Evolutionary conservation across 1,284 basidiomycete species (phyloP).

Genomic region (Sanghuangporus baumii): DNA sequence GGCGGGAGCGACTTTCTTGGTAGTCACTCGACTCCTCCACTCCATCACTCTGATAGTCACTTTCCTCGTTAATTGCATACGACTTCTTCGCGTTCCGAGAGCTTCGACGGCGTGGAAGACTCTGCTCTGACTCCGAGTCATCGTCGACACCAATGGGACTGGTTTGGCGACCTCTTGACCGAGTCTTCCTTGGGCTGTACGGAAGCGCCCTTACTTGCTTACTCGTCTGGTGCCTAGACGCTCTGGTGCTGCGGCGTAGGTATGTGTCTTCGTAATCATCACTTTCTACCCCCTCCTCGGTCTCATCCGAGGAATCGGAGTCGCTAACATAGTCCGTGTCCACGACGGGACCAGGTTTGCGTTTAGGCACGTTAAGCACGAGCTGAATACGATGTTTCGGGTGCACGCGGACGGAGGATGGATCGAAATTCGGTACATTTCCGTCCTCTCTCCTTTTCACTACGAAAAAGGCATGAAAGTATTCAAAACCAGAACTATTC

Average conservation of each 20-base stretch:
- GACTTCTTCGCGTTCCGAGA: neutral
- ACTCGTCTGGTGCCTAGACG: conserved; percentile 11
- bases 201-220: conserved; percentile 32
- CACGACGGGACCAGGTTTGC: neutral
- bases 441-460: conserved; percentile 39
- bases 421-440: conserved; percentile 49
- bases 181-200: conserved; percentile 54
- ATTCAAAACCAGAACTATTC: neutral
- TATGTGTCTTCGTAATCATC: conserved; percentile 8
- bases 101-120: conserved; percentile 4
- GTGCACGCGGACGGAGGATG: conserved; percentile 53
- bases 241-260: conserved; percentile 3
- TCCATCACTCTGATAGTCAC: conserved; percentile 6
- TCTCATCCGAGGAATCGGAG: conserved; percentile 28
- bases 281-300: conserved; percentile 26
- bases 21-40: neutral
- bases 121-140: conserved; percentile 7
- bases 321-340: conserved; percentile 17
- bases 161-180: conserved; percentile 7
- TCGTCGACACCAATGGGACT: neutral
- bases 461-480: conserved; percentile 22
- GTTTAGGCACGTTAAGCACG: neutral
- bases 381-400: conserved; percentile 44
- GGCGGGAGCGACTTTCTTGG: neutral
- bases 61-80: conserved; percentile 6